Base-by-base conservation (phyloP, 176 grass and related monocot species). In the Triticum dicoccoides region DNA sequence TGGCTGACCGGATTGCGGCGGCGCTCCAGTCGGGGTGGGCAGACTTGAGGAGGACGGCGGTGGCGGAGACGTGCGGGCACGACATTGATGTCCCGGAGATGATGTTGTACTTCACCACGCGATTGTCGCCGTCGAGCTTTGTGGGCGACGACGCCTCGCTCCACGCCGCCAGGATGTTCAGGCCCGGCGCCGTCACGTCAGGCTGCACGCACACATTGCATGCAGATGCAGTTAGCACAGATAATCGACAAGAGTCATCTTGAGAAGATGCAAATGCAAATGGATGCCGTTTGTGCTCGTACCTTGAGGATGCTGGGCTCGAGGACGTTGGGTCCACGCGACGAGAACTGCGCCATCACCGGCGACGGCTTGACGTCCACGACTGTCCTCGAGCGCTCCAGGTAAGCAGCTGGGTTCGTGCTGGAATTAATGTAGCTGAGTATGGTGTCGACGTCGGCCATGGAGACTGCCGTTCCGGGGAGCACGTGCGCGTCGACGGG, bases 91-190 rank as follows among this genome's bases (percentile, higher is more conserved):
- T 98, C 42, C 95, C 95, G 1, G 95, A 98, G 21, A 90, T 54
- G 58, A 98, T 88, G 85, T 93, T 92, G 80, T 96, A 98, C 89
- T 91, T 91, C 10, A 98, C 96, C 72, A 89, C 88, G 78, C 96
- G 86, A 75, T 88, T 34, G 68, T 98, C 96, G 39, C 79, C 88
- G 33, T 89, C 92, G 25, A 98, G 92, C 84, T 98, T 98, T 29
- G 96, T 98, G 32, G 94, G 93, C 0, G 96, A 85, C 39, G 96
- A 96, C 24, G 88, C 83, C 89, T 93, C 88, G 80, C 96, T 98
- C 96, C 96, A 96, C 39, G 96, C 94, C 51, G 97, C 97, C 69
- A 98, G 89, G 68, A 98, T 96, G 89, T 98, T 98, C 76, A 98
- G 88, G 18, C 94, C 97, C 0, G 97, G 97, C 9, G 92, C 92